Percentiles rank a stretch among this genome's conserved stretches.
Evolutionary conservation across 345 rosid species (phyloP).

Genomic region (Crucihimalaya himalaica): DNA sequence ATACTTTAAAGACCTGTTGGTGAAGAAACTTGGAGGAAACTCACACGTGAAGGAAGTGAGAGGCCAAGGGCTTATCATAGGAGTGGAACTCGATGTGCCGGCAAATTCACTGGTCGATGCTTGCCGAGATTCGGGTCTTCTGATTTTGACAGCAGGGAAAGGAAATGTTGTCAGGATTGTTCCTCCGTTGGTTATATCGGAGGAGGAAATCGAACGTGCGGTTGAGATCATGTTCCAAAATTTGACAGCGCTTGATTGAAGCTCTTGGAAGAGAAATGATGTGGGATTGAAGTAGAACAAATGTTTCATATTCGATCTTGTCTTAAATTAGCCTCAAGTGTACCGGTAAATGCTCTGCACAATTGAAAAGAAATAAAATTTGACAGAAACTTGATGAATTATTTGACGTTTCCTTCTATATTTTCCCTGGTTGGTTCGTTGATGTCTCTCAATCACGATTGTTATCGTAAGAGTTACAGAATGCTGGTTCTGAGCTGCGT

Average conservation of each 20-base stretch:
- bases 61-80: constrained; percentile 78
- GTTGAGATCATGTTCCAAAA: constrained; percentile 54
- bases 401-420: neutral
- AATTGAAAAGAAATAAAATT: neutral
- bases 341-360: neutral
- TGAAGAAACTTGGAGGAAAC: constrained; percentile 63
- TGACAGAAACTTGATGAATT: neutral
- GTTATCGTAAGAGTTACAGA: neutral
- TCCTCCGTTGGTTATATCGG: constrained; percentile 81
- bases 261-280: neutral
- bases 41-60: constrained; percentile 81
- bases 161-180: constrained; percentile 86
- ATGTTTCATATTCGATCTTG: neutral
- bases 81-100: constrained; percentile 70
- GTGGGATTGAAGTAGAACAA: neutral
- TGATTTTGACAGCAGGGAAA: constrained; percentile 79
- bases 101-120: constrained; percentile 72
- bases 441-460: neutral
- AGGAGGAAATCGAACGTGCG: constrained; percentile 65
- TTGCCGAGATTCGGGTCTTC: constrained; percentile 69
- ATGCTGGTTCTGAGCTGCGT: neutral
- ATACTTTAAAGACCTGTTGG: constrained; percentile 59
- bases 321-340: neutral
- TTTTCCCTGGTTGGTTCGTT: neutral
- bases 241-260: constrained; percentile 39